phyloP scores from a whole-genome alignment of 768 basidiomycete genomes.

The Boletus barrowsii region DNA sequence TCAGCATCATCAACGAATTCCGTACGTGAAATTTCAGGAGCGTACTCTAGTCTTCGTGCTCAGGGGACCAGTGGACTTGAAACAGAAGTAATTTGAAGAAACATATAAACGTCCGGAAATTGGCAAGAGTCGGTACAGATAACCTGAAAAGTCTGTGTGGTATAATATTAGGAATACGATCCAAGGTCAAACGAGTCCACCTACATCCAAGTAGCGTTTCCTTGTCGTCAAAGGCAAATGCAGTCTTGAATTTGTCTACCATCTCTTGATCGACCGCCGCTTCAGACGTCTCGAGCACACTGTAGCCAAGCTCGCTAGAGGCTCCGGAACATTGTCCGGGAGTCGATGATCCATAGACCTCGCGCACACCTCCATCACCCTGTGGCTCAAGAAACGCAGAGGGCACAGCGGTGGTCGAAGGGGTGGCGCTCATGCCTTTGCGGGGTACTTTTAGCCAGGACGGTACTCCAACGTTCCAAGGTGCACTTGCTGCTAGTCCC shows the following conservation, averaged over 20 bases:
- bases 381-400: slow-evolving; percentile 20
- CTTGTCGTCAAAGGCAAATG: slow-evolving; percentile 87
- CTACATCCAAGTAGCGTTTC: slow-evolving; percentile 85
- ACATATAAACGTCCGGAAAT: slow-evolving; percentile 85
- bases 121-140: slow-evolving; percentile 86
- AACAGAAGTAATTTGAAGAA: slow-evolving; percentile 92
- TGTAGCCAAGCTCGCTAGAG: slow-evolving; percentile 66
- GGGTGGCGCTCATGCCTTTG: slow-evolving; percentile 35
- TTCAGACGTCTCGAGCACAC: slow-evolving; percentile 76
- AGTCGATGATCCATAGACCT: slow-evolving; percentile 44
- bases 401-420: slow-evolving; percentile 25
- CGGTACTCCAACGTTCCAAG: slow-evolving; percentile 68
- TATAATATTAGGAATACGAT: slow-evolving; percentile 5
- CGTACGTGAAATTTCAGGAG: slow-evolving; percentile 4
- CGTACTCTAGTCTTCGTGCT: slow-evolving; percentile 79
- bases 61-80: slow-evolving; percentile 83
- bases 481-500: slow-evolving; percentile 34
- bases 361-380: slow-evolving; percentile 45
- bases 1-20: slow-evolving; percentile 1
- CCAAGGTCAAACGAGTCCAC: slow-evolving; percentile 31
- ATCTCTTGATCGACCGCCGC: slow-evolving; percentile 58
- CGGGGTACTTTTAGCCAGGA: slow-evolving; percentile 63
- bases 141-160: slow-evolving; percentile 75
- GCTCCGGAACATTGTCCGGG: slow-evolving; percentile 28
- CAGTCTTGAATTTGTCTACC: slow-evolving; percentile 70